A percentile compares a stretch with the other conserved stretches of the same genome.
These are phyloP conservation scores for Fusarium veterinarium DNA, from an alignment of 2,329 filamentous ascomycete genomes.

Conservation along the genomic window DNA sequence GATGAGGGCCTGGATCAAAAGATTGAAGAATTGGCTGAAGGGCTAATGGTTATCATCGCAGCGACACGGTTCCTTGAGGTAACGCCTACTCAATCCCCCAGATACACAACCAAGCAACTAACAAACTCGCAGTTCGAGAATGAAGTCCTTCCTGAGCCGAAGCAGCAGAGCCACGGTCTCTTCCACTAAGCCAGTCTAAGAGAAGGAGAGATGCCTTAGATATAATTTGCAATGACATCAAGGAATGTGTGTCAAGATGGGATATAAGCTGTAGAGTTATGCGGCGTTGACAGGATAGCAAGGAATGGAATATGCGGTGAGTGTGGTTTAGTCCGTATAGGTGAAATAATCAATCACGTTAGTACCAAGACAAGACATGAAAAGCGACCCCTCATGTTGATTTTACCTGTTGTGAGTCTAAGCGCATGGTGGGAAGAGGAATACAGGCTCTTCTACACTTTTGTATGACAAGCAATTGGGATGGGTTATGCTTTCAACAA, in stretches of 20 bases:
- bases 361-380: constrained; percentile 16
- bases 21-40: constrained; percentile 83
- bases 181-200: constrained; percentile 53
- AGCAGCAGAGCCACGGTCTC: constrained; percentile 49
- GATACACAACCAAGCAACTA: constrained; percentile 13
- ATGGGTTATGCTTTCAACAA: not conserved
- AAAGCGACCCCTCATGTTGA: not conserved
- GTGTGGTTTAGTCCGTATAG: constrained; percentile 22
- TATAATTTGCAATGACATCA: constrained; percentile 3
- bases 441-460: not conserved
- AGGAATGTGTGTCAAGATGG: constrained; percentile 14
- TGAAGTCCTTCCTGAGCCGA: constrained; percentile 49
- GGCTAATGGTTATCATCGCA: constrained; percentile 84
- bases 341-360: constrained; percentile 20
- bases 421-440: not conserved
- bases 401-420: not conserved
- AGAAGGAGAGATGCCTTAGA: not conserved
- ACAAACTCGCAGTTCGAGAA: constrained; percentile 55
- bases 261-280: constrained; percentile 36
- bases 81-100: constrained; percentile 46
- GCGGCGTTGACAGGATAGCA: constrained; percentile 43
- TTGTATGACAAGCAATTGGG: not conserved
- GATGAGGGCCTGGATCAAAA: constrained; percentile 65
- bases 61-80: constrained; percentile 90
- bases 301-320: constrained; percentile 22